Conservation (phyloP, 495 filamentous ascomycete species). For the Daldinia grandis region DNA sequence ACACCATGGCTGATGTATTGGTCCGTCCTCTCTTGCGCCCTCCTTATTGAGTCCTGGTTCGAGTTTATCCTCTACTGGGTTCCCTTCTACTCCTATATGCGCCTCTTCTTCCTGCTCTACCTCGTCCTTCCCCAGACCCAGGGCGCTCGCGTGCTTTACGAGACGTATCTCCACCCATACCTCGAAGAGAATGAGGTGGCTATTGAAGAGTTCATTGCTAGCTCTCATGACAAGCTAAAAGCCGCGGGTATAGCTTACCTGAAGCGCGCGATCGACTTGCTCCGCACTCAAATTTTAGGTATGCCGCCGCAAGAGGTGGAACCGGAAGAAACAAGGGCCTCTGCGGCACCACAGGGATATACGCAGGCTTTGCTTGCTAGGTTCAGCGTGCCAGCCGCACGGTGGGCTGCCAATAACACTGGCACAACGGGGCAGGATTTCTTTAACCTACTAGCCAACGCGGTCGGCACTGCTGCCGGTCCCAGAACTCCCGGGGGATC, state of each 20-base stretch:
- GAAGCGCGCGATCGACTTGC: slow-evolving; percentile 76
- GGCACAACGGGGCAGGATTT: slow-evolving; percentile 66
- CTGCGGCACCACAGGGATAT: slow-evolving; percentile 65
- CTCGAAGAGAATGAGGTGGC: slow-evolving; percentile 84
- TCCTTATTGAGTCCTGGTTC: slow-evolving; percentile 86
- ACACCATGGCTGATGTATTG: slow-evolving; percentile 99
- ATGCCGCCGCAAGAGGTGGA: slow-evolving; percentile 61
- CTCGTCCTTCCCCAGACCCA: slow-evolving; percentile 97
- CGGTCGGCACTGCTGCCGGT: slow-evolving; percentile 58
- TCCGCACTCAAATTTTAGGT: slow-evolving; percentile 77
- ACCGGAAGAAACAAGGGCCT: slow-evolving; percentile 50
- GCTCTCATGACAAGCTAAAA: slow-evolving; percentile 80
- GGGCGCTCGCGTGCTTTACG: slow-evolving; percentile 85
- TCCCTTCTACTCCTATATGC: slow-evolving; percentile 94
- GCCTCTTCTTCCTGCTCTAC: slow-evolving; percentile 87
- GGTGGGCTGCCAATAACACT: slow-evolving; percentile 52
- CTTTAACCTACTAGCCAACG: slow-evolving; percentile 78
- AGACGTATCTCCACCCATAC: slow-evolving; percentile 85
- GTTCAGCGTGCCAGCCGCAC: slow-evolving; percentile 77
- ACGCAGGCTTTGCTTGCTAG: slow-evolving; percentile 83
- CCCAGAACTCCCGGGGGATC: slow-evolving; percentile 20
- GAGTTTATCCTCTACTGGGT: slow-evolving; percentile 88
- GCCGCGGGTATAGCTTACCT: slow-evolving; percentile 82
- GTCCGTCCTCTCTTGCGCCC: slow-evolving; percentile 84
- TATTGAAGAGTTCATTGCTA: slow-evolving; percentile 89